A percentile compares a stretch with the other conserved stretches of the same genome.
Evolutionary conservation across 495 filamentous ascomycete species (phyloP).

Genomic region (Talaromyces adpressus): DNA sequence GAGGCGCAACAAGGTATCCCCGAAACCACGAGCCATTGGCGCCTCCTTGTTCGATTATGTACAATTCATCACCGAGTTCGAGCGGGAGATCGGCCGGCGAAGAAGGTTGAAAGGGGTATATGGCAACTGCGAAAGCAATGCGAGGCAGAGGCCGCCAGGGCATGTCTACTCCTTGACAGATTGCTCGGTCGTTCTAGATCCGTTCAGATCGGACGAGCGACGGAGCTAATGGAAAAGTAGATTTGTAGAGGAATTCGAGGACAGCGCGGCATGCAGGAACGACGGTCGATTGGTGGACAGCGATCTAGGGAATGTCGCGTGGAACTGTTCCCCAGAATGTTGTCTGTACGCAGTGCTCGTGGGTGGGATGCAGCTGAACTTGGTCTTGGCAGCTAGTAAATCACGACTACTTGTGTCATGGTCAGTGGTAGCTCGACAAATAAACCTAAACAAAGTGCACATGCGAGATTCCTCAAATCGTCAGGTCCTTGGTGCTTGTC

Average conservation of each 20-base stretch:
- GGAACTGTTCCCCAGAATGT: background rate
- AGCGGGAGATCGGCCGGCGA: slow-evolving; percentile 89
- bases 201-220: background rate
- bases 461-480: background rate
- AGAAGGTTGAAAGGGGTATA: slow-evolving; percentile 82
- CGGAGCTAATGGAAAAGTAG: background rate
- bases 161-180: slow-evolving; percentile 46
- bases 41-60: slow-evolving; percentile 96
- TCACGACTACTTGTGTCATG: background rate
- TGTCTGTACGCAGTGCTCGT: background rate
- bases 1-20: slow-evolving; percentile 90
- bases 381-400: background rate
- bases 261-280: slow-evolving; percentile 4
- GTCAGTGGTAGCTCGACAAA: slow-evolving; percentile 1
- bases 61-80: slow-evolving; percentile 94
- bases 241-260: background rate
- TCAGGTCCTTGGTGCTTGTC: background rate
- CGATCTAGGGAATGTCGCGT: slow-evolving; percentile 6
- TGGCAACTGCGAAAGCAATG: slow-evolving; percentile 95
- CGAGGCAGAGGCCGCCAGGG: slow-evolving; percentile 95
- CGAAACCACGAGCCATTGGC: slow-evolving; percentile 82
- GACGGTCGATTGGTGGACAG: slow-evolving; percentile 6
- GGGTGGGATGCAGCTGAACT: background rate
- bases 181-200: slow-evolving; percentile 1
- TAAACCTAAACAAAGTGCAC: background rate